Percentiles rank a stretch among this genome's conserved stretches.
Conservation (phyloP, 1,284 basidiomycete species). For the Heterobasidion irregulare region DNA sequence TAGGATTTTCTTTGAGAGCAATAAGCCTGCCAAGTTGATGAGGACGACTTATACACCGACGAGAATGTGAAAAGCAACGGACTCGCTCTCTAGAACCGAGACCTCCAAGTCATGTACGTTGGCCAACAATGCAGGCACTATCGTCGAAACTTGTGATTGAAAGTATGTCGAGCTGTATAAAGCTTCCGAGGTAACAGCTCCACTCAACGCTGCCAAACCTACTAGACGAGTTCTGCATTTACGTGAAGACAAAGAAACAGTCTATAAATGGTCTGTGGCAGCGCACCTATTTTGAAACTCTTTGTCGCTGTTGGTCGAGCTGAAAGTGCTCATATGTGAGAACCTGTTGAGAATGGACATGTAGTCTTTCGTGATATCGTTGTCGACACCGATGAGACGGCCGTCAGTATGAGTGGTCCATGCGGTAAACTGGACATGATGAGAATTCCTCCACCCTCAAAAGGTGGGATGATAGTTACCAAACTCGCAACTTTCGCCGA, state of each 20-base stretch:
- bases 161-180: slow-evolving; percentile 76
- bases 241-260: slow-evolving; percentile 4
- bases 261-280: background rate
- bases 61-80: slow-evolving; percentile 19
- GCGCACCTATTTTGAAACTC: slow-evolving; percentile 64
- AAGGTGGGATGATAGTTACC: slow-evolving; percentile 35
- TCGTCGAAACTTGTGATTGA: slow-evolving; percentile 59
- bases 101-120: slow-evolving; percentile 64
- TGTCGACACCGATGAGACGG: slow-evolving; percentile 71
- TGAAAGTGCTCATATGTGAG: slow-evolving; percentile 47
- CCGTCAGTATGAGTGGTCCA: slow-evolving; percentile 93
- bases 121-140: slow-evolving; percentile 70
- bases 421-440: slow-evolving; percentile 65
- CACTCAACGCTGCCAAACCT: slow-evolving; percentile 78
- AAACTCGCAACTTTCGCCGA: slow-evolving; percentile 77
- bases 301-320: slow-evolving; percentile 38
- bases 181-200: slow-evolving; percentile 80
- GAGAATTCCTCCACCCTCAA: background rate
- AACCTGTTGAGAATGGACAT: slow-evolving; percentile 64
- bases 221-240: slow-evolving; percentile 69
- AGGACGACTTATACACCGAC: background rate
- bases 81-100: slow-evolving; percentile 62
- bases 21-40: slow-evolving; percentile 33
- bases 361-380: slow-evolving; percentile 64
- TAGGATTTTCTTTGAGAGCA: slow-evolving; percentile 57